A percentile compares a stretch with the other conserved stretches of the same genome.
Evolutionary conservation across 176 grass and related monocot species (phyloP).

Genomic region (Neostapfia colusana): DNA sequence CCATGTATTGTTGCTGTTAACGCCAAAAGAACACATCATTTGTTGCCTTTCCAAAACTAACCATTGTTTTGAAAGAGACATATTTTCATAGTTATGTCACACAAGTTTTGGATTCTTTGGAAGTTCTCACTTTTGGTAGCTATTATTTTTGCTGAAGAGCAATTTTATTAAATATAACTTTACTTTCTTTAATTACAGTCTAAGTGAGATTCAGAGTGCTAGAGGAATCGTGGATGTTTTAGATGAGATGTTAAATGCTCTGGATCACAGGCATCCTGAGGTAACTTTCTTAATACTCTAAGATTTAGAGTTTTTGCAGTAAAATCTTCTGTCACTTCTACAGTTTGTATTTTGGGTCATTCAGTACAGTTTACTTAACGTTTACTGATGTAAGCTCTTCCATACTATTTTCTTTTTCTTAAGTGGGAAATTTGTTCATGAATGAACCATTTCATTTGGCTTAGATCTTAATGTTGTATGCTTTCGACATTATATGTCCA

Average conservation of each 20-base stretch:
- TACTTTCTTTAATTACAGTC: constrained; percentile 50
- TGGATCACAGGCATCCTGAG: constrained; percentile 86
- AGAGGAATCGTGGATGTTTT: constrained; percentile 87
- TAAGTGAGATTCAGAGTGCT: constrained; percentile 91
- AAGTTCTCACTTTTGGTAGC: background rate
- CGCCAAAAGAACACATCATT: background rate
- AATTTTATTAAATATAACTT: constrained; percentile 18
- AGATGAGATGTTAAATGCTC: constrained; percentile 92
- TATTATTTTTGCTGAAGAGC: background rate
- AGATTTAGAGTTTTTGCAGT: background rate
- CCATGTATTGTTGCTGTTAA: background rate
- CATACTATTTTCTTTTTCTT: background rate
- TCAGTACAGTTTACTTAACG: constrained; percentile 9
- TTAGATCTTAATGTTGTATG: background rate
- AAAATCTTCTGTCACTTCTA: background rate
- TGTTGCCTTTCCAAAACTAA: background rate
- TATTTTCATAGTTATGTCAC: constrained; percentile 19
- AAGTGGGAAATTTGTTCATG: background rate
- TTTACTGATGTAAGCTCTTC: background rate
- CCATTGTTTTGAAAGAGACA: background rate
- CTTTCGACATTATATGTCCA: background rate
- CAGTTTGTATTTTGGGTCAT: background rate
- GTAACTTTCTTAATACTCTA: constrained; percentile 46
- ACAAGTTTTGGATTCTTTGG: background rate
- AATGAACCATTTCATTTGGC: constrained; percentile 8